Conservation (phyloP, 176 grass and related monocot species). For the Triticum aestivum region DNA sequence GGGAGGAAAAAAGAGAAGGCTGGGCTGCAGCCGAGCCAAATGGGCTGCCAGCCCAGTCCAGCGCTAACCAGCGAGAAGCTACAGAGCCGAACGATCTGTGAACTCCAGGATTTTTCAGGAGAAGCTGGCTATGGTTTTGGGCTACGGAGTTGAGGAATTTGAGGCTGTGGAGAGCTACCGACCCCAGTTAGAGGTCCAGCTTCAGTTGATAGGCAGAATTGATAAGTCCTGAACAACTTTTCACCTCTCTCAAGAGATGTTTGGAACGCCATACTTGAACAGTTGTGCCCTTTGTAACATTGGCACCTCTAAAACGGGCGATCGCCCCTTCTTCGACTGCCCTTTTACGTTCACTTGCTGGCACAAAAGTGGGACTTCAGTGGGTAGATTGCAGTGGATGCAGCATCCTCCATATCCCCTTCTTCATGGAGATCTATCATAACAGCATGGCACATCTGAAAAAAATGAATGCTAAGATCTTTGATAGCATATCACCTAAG, state of each 20-base stretch:
- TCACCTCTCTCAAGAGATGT: slow-evolving; percentile 11
- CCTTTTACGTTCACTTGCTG: neutral
- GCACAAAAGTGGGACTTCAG: neutral
- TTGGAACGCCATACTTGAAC: slow-evolving; percentile 9
- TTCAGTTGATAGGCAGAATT: slow-evolving; percentile 34
- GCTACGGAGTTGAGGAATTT: no score
- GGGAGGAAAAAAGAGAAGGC: no score
- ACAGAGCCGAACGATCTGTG: no score
- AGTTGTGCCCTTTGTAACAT: neutral
- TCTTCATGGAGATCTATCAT: neutral
- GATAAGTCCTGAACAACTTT: slow-evolving; percentile 29
- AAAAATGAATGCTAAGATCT: neutral
- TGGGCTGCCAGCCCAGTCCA: no score
- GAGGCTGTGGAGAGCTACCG: no score
- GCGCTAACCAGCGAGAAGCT: no score
- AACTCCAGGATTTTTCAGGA: no score
- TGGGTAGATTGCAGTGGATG: neutral
- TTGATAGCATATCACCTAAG: neutral
- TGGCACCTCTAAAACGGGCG: neutral
- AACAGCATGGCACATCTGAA: neutral
- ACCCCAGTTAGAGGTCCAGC: slow-evolving; percentile 26
- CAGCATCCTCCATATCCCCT: neutral
- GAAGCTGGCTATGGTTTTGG: no score
- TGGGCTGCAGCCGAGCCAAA: no score
- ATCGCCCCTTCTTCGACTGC: neutral